These are phyloP conservation scores for Fusarium metavorans DNA, from an alignment of 2,329 filamentous ascomycete genomes.

Conservation along the genomic window DNA sequence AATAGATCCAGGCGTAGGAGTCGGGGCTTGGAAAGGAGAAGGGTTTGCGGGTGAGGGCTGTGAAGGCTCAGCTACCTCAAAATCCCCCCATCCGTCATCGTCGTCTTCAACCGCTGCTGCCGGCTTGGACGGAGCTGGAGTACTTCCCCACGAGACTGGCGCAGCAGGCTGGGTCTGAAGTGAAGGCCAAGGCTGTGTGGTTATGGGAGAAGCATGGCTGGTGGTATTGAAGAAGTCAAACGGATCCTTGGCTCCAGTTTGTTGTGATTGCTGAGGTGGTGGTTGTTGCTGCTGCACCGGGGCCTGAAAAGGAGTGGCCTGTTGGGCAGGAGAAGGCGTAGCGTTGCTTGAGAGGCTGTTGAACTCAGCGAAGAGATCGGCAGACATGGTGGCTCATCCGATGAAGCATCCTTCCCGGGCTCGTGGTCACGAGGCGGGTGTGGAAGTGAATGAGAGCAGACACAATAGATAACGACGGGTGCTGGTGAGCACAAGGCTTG, in stretches of 20 bases:
- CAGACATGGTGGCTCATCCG: slow-evolving; percentile 63
- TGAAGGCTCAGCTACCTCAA: slow-evolving; percentile 66
- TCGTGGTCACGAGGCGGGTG: slow-evolving; percentile 14
- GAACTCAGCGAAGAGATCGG: slow-evolving; percentile 74
- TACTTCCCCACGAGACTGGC: slow-evolving; percentile 34
- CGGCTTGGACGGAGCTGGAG: slow-evolving; percentile 29
- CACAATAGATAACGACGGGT: not conserved
- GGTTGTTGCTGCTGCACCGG: slow-evolving; percentile 12
- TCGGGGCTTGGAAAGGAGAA: slow-evolving; percentile 23
- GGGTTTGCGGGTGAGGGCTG: slow-evolving; percentile 17
- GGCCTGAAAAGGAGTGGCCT: slow-evolving; percentile 24
- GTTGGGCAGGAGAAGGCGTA: slow-evolving; percentile 43
- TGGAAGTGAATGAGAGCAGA: not conserved
- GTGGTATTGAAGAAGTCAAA: slow-evolving; percentile 41
- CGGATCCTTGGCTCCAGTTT: slow-evolving; percentile 41
- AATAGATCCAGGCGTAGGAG: slow-evolving; percentile 12
- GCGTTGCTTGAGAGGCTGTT: slow-evolving; percentile 59
- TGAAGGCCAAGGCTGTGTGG: slow-evolving; percentile 48
- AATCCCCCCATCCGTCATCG: slow-evolving; percentile 76
- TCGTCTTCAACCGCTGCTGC: slow-evolving; percentile 56
- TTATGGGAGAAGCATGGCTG: slow-evolving; percentile 27
- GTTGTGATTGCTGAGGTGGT: slow-evolving; percentile 24
- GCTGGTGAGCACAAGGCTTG: not conserved
- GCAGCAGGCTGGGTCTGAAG: slow-evolving; percentile 41
- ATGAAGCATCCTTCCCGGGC: slow-evolving; percentile 26